Evolutionary conservation across 805 yeast species (phyloP), one percentile per base, ranked within the genome.

Genomic region (Yamadazyma akitaensis): DNA sequence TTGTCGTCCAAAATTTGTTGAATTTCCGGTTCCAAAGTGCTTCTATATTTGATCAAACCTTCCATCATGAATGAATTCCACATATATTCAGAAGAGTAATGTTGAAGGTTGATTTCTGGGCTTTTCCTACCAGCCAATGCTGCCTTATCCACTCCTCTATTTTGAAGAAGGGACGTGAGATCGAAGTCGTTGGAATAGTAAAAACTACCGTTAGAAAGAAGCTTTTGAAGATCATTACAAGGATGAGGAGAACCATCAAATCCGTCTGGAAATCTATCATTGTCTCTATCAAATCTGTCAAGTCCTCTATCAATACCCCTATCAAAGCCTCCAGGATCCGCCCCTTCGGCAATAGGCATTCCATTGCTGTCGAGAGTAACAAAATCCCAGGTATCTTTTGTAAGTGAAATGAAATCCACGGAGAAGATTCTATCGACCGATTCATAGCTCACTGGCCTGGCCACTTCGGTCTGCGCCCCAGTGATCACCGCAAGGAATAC

Each of bases 11-110:
- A 61, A 11, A 77, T 69, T 31, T 68, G 68, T 54, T 80, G 85
- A 28, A 82, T 80, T 16, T 70, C 77, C 4, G 71, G 69, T 34
- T 84, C 91, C 46, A 89, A 67, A 47, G 85, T 84, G 51, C 83
- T 76, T 50, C 96, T 74, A 64, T 85, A 91, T 39, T 79, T 76
- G 51, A 88, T 72, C 42, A 92, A 76, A 51, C 89, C 96, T 45
- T 82, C 77, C 84, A 91, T 84, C 83, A 94, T 80, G 62, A 87
- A 92, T 7, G 86, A 78, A 63, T 94, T 94, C 99, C 99, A 94
- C 98, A 94, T 92, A 61, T 87, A 94, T 54, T 90, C 91, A 42
- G 81, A 82, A 60, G 85, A 92, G 54, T 80, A 84, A 39, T 86
- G 72, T 25, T 61, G 61, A 9, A 48, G 42, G 34, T 43, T 50